Evolutionary conservation across 768 basidiomycete genomes (phyloP).

Genomic region (Leccinellum luteum): DNA sequence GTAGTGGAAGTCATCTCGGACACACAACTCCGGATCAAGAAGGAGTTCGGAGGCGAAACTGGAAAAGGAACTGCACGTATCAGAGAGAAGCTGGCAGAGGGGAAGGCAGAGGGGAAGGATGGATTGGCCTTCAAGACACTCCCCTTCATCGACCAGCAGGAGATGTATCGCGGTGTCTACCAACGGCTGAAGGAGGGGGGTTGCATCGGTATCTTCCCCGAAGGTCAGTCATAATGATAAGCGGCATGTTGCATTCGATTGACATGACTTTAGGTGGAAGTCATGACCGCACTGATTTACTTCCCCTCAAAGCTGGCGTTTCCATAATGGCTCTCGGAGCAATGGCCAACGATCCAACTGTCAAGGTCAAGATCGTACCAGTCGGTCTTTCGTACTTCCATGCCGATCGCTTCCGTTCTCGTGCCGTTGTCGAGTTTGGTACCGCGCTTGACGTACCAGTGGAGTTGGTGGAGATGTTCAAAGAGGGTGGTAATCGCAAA

Average conservation of each 20-base stretch:
- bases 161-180: conserved; percentile 95
- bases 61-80: conserved; percentile 68
- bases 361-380: conserved; percentile 90
- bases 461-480: conserved; percentile 88
- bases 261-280: conserved; percentile 73
- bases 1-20: conserved; percentile 88
- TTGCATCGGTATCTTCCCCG: conserved; percentile 96
- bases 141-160: conserved; percentile 89
- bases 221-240: conserved; percentile 58
- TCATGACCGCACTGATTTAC: conserved; percentile 93
- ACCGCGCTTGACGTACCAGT: conserved; percentile 86
- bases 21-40: conserved; percentile 78
- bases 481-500: conserved; percentile 83
- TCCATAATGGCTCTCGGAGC: conserved; percentile 98
- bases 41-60: conserved; percentile 81
- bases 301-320: conserved; percentile 96
- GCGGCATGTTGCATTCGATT: background rate
- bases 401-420: conserved; percentile 86
- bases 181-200: conserved; percentile 81
- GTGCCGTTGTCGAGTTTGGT: conserved; percentile 97
- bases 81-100: conserved; percentile 64
- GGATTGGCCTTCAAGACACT: conserved; percentile 81
- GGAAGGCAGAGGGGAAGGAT: conserved; percentile 42
- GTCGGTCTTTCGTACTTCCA: conserved; percentile 76
- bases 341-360: conserved; percentile 85